These are phyloP conservation scores for Alternaria panax DNA, from an alignment of 2,329 filamentous ascomycete species.

Conservation along the genomic window DNA sequence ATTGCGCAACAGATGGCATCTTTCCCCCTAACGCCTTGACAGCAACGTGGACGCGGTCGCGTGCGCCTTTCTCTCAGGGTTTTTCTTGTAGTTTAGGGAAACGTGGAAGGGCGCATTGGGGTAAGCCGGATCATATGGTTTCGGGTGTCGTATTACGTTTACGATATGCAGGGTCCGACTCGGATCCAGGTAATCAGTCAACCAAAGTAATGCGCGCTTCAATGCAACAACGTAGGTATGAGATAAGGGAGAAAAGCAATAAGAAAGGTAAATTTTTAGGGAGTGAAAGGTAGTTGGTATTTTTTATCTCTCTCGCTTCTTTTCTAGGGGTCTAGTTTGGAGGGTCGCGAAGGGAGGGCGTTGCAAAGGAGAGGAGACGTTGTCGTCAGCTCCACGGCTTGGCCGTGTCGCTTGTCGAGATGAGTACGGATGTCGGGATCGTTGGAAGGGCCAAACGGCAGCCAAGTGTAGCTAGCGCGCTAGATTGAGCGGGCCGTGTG, in stretches of 20 bases:
- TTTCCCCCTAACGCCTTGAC: slow-evolving; percentile 12
- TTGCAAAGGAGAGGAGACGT: slow-evolving; percentile 12
- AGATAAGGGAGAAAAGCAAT: background rate
- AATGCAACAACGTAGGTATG: background rate
- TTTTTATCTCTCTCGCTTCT: background rate
- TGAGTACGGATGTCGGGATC: slow-evolving; percentile 13
- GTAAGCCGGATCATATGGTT: slow-evolving; percentile 3
- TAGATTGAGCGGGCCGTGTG: slow-evolving; percentile 12
- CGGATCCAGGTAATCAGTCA: background rate
- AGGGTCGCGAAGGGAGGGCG: background rate
- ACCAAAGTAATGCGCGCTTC: background rate
- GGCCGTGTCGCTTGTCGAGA: slow-evolving; percentile 10
- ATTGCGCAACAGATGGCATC: slow-evolving; percentile 55
- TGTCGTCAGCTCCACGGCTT: slow-evolving; percentile 19
- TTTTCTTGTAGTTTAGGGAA: slow-evolving; percentile 18
- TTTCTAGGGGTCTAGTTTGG: background rate
- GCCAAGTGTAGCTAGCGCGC: slow-evolving; percentile 5
- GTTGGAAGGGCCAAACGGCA: slow-evolving; percentile 1
- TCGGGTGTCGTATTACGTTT: background rate
- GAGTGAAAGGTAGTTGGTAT: slow-evolving; percentile 13
- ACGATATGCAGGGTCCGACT: background rate
- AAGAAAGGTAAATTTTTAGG: background rate
- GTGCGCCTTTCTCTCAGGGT: slow-evolving; percentile 17
- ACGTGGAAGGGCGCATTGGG: slow-evolving; percentile 31
- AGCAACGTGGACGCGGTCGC: slow-evolving; percentile 20